phyloP scores from a whole-genome alignment of 1,139 yeast species.

The Eremothecium gossypii region DNA sequence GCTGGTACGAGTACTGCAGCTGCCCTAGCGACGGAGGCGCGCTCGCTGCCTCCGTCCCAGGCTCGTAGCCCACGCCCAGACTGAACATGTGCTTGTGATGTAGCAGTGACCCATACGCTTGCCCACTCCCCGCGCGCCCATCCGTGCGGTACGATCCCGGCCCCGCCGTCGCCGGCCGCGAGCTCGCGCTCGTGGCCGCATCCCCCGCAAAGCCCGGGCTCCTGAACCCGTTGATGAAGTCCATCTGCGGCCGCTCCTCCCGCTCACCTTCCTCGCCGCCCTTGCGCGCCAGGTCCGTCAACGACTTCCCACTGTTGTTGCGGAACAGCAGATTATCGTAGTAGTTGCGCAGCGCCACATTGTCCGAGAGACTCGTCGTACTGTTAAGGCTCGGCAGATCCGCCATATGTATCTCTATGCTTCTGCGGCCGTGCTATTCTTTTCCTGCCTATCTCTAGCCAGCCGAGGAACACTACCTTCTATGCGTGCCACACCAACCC shows the following conservation, averaged over 20 bases:
- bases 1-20: constrained; percentile 1
- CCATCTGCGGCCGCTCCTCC: constrained; percentile 11
- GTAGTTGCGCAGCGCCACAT: constrained; percentile 26
- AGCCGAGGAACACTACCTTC: neutral
- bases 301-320: constrained; percentile 27
- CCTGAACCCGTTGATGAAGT: constrained; percentile 23
- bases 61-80: constrained; percentile 5
- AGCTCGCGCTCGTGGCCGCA: constrained; percentile 4
- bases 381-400: constrained; percentile 27
- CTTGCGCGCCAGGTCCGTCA: constrained; percentile 26
- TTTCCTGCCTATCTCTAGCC: too few relatives aligned
- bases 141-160: neutral
- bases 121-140: neutral
- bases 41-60: neutral
- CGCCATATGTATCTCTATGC: constrained; percentile 5
- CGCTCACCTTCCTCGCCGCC: constrained; percentile 8
- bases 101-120: neutral
- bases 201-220: constrained; percentile 7
- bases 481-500: neutral
- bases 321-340: constrained; percentile 28
- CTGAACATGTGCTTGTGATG: neutral
- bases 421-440: constrained; percentile 3
- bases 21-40: neutral
- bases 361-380: constrained; percentile 29
- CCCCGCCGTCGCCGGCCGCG: neutral